Conservation (phyloP, 2,329 filamentous ascomycete genomes). For the Monilinia fructigena region DNA sequence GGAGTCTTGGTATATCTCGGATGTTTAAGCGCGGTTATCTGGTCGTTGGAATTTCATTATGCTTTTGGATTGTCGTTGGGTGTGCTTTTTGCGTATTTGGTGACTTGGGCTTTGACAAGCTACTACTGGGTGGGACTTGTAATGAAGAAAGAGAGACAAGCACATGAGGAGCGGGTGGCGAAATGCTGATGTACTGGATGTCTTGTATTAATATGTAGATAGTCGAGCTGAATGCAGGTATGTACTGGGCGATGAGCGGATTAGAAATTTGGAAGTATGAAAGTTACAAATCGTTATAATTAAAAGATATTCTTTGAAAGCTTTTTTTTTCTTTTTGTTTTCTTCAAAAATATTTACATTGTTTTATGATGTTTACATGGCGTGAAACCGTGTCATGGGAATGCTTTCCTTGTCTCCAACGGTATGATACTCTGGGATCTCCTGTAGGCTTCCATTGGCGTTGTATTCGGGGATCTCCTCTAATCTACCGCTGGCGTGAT, state of each 20-base stretch:
- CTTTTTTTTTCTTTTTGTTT: conserved; percentile 2
- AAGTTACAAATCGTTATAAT: neutral
- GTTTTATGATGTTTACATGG: neutral
- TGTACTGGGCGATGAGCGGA: neutral
- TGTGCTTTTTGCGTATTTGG: conserved; percentile 29
- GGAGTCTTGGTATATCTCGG: conserved; percentile 30
- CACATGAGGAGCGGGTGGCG: conserved; percentile 19
- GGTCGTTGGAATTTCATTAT: conserved; percentile 32
- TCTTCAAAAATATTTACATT: neutral
- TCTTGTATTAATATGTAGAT: neutral
- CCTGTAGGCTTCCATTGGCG: neutral
- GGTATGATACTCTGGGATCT: neutral
- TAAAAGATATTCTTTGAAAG: neutral
- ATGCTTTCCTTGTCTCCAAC: neutral
- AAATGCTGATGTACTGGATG: conserved; percentile 8
- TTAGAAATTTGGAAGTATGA: neutral
- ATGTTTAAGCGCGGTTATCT: conserved; percentile 31
- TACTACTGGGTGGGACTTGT: conserved; percentile 27
- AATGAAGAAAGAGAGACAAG: conserved; percentile 27
- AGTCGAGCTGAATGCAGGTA: neutral
- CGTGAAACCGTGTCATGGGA: conserved; percentile 13
- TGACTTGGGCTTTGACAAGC: conserved; percentile 28
- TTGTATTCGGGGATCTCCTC: neutral
- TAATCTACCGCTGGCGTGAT: neutral
- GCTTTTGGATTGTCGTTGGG: conserved; percentile 30